Percentiles rank a stretch among this genome's conserved stretches.
These are phyloP conservation scores for Camelina sativa DNA, from an alignment of 345 rosid genomes.

Conservation along the genomic window DNA sequence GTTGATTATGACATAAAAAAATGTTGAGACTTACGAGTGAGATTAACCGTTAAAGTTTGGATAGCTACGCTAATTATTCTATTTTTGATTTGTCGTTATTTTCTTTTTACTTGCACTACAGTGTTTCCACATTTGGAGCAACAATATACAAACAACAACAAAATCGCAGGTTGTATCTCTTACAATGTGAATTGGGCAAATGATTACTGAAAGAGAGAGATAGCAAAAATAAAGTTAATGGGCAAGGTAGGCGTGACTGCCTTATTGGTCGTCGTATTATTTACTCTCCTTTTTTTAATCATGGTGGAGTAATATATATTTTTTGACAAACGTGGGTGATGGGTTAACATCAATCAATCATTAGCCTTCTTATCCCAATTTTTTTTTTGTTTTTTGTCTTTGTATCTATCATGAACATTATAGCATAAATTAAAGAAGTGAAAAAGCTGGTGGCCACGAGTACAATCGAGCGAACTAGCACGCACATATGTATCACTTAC, in stretches of 20 bases:
- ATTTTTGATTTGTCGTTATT: not conserved
- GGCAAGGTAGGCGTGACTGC: conserved; percentile 21
- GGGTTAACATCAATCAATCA: conserved; percentile 49
- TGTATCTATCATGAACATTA: conserved; percentile 30
- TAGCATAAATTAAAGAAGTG: not conserved
- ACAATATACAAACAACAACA: not conserved
- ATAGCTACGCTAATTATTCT: conserved; percentile 1
- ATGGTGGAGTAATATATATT: conserved; percentile 13
- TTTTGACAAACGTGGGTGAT: conserved; percentile 26
- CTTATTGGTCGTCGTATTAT: conserved; percentile 22
- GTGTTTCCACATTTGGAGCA: conserved; percentile 24
- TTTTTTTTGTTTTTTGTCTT: conserved; percentile 4
- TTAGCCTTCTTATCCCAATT: conserved; percentile 40
- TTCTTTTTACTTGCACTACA: not conserved
- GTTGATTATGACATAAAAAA: conserved; percentile 1
- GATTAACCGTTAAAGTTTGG: conserved; percentile 1
- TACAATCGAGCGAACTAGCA: not conserved
- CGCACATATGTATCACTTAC: not conserved
- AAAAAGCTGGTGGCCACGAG: conserved; percentile 38
- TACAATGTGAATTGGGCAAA: not conserved
- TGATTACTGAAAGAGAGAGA: conserved; percentile 38
- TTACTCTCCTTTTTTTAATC: conserved; percentile 7
- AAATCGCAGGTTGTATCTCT: conserved; percentile 17
- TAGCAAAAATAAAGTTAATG: conserved; percentile 29
- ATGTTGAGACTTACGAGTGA: not conserved